Base-by-base conservation (phyloP, 1,139 yeast species). In the Yamadazyma triangularis region DNA sequence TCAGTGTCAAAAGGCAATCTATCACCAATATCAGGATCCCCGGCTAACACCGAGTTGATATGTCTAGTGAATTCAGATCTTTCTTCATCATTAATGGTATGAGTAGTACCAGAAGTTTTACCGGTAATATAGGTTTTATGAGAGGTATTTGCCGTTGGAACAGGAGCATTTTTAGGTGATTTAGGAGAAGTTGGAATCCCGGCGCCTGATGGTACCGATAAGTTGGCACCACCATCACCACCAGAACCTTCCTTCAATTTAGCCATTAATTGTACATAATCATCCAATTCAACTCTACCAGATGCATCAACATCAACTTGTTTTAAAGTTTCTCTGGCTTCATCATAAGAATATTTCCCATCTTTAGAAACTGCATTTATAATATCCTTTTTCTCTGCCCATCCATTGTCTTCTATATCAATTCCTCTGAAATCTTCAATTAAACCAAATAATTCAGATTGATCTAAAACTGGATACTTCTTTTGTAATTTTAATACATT, bases 231-330 rank as follows among this genome's bases (percentile, higher is more conserved):
- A 30, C 19, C 27, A 20, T 19, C 25, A 11, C 27, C 20, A 27
- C 47, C 35, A 16, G 34, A 23, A 2, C 37, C 27, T 38, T 75
- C 85, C 48, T 78, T 79, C 42, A 83, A 63, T 45, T 80, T 81
- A 10, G 89, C 82, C 38, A 79, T 70, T 50, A 91, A 73, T 53
- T 87, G 96, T 24, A 91, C 96, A 53, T 79, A 93, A 55, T 91
- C 99, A 38, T 93, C 99, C 51, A 91, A 66, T 56, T 93, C 99
- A 33, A 91, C 96, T 50, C 86, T 88, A 13, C 98, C 99, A 8
- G 95, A 83, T 7, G 98, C 95, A 60, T 91, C 99, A 26, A 91
- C 95, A 46, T 84, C 83, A 30, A 88, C 96, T 27, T 72, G 75
- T 53, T 89, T 91, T 54, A 91, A 73, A 2, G 96, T 85, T 56